phyloP scores from a whole-genome alignment of 225 moss, liverwort and hornwort genomes.

The Sphagnum tenellum region DNA sequence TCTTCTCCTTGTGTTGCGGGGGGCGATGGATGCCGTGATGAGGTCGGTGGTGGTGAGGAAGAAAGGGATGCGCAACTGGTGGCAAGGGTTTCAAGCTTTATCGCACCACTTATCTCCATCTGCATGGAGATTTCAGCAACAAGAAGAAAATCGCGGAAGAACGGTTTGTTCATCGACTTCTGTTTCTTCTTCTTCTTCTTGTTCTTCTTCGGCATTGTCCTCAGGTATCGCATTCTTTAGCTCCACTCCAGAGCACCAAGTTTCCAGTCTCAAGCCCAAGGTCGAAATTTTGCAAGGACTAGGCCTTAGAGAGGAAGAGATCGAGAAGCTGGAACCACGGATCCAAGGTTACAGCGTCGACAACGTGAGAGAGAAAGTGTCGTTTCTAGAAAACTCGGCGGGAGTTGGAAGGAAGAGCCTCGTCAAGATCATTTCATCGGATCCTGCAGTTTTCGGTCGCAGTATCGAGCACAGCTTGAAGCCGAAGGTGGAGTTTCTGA shows the following conservation, averaged over 20 bases:
- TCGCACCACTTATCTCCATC: too few relatives aligned
- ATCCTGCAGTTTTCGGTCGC: slow-evolving; percentile 9
- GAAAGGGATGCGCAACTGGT: too few relatives aligned
- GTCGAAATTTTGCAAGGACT: slow-evolving; percentile 3
- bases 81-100: too few relatives aligned
- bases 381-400: slow-evolving; percentile 10
- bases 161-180: too few relatives aligned
- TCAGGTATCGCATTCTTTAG: background rate
- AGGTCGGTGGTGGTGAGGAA: too few relatives aligned
- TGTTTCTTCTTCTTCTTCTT: too few relatives aligned
- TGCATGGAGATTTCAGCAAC: too few relatives aligned
- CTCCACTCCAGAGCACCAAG: slow-evolving; percentile 5
- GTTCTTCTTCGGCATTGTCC: too few relatives aligned
- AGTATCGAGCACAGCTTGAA: slow-evolving; percentile 10
- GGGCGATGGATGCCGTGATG: too few relatives aligned
- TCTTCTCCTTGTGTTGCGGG: too few relatives aligned
- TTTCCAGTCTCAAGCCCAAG: slow-evolving; percentile 1
- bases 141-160: too few relatives aligned
- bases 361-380: slow-evolving; percentile 5
- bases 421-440: slow-evolving; percentile 16
- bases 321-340: slow-evolving; percentile 3
- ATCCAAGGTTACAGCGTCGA: slow-evolving; percentile 5
- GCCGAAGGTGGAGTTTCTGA: slow-evolving; percentile 24
- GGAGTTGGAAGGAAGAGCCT: slow-evolving; percentile 22
- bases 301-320: slow-evolving; percentile 8